Evolutionary conservation across 805 yeast genomes (phyloP).

Genomic region (Zygoascus flipseniorum): DNA sequence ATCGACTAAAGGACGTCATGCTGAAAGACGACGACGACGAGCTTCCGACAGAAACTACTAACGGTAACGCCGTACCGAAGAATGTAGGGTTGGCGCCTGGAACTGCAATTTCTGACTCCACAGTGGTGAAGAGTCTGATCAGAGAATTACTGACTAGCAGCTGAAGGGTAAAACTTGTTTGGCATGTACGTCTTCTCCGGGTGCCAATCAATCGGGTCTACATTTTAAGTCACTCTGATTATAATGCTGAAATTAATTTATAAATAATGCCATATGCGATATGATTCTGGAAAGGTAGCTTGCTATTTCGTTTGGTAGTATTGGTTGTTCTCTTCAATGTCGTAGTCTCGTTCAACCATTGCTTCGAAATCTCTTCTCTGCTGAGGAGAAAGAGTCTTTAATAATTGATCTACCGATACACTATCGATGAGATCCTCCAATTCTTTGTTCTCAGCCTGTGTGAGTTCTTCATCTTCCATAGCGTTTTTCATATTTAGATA

Average conservation of each 20-base stretch:
- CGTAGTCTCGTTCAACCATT: conserved; percentile 4
- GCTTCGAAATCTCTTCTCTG: conserved; percentile 8
- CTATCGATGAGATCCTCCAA: conserved; percentile 11
- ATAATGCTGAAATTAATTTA: not conserved
- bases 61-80: not conserved
- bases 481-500: not conserved
- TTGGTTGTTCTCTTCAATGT: not conserved
- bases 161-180: not conserved
- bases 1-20: conserved; percentile 26
- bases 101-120: not conserved
- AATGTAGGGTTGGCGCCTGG: not conserved
- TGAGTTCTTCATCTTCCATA: conserved; percentile 7
- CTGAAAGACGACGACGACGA: conserved; percentile 24
- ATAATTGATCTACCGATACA: conserved; percentile 10
- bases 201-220: too few relatives aligned
- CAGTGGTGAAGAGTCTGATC: not conserved
- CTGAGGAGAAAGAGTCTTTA: conserved; percentile 12
- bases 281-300: not conserved
- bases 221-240: not conserved
- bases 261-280: not conserved
- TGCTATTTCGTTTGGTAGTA: not conserved
- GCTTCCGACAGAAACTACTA: not conserved
- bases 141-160: not conserved
- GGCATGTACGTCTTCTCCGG: too few relatives aligned
- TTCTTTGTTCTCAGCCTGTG: conserved; percentile 7